A percentile compares a stretch with the other conserved stretches of the same genome.
Evolutionary conservation across 805 yeast genomes (phyloP).

Genomic region (Cyberlindnera maclurae): DNA sequence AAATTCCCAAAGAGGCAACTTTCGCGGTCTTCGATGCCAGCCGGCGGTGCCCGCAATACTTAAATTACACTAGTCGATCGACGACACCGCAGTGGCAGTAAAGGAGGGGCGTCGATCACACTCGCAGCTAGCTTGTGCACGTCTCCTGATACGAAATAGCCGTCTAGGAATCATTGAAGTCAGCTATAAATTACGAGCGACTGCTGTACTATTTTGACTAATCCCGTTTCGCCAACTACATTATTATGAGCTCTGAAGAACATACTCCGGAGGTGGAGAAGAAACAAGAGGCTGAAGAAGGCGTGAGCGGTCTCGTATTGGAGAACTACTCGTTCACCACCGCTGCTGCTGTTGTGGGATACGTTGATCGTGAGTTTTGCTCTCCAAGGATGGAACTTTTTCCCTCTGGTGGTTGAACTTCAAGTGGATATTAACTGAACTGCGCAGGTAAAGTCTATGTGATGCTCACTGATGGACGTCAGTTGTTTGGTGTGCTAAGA

Average conservation of each 20-base stretch:
- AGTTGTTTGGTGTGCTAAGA: slow-evolving; percentile 80
- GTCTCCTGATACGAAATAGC: too few relatives aligned
- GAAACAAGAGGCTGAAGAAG: slow-evolving; percentile 27
- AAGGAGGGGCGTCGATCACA: too few relatives aligned
- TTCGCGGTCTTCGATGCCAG: too few relatives aligned
- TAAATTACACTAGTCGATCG: too few relatives aligned
- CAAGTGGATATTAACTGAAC: not conserved
- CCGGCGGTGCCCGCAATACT: too few relatives aligned
- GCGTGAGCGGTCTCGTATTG: slow-evolving; percentile 53
- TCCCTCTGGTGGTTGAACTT: too few relatives aligned
- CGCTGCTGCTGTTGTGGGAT: slow-evolving; percentile 84
- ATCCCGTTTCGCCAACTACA: not conserved
- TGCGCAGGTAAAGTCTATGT: slow-evolving; percentile 59
- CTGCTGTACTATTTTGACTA: too few relatives aligned
- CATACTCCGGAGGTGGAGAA: slow-evolving; percentile 10
- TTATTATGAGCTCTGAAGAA: slow-evolving; percentile 10
- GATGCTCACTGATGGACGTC: slow-evolving; percentile 82
- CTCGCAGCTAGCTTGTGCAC: too few relatives aligned
- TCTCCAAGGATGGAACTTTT: too few relatives aligned
- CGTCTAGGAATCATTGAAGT: too few relatives aligned
- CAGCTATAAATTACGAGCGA: too few relatives aligned
- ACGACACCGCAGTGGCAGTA: too few relatives aligned
- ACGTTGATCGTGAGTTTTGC: slow-evolving; percentile 54
- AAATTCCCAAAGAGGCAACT: not conserved
- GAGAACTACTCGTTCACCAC: slow-evolving; percentile 82